These are phyloP conservation scores for Hypomyces perniciosus DNA, from an alignment of 2,329 filamentous ascomycete species.

Conservation along the genomic window DNA sequence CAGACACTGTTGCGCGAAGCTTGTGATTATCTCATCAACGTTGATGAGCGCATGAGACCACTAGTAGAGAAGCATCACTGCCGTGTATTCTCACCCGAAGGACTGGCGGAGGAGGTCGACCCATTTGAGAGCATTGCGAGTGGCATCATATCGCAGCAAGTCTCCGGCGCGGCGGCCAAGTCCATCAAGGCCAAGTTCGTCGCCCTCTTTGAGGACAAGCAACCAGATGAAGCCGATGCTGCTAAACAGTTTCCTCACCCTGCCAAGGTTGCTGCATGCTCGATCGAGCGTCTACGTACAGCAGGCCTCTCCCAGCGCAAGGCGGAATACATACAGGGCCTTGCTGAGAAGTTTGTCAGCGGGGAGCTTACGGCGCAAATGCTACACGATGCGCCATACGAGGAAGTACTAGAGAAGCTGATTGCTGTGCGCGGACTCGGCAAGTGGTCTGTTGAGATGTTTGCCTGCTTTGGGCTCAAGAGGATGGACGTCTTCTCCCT, in stretches of 20 bases:
- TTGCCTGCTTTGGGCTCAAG: constrained; percentile 92
- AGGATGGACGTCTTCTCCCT: constrained; percentile 88
- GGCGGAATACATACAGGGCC: constrained; percentile 85
- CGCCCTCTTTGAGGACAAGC: constrained; percentile 53
- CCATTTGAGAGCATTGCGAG: constrained; percentile 79
- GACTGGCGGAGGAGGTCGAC: constrained; percentile 78
- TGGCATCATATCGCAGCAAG: constrained; percentile 93
- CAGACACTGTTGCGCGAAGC: constrained; percentile 70
- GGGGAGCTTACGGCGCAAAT: constrained; percentile 72
- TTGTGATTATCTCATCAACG: constrained; percentile 63
- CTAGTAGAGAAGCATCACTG: constrained; percentile 73
- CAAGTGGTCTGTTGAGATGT: constrained; percentile 95
- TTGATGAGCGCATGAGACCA: constrained; percentile 65
- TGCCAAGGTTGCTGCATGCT: constrained; percentile 57
- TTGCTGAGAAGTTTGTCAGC: constrained; percentile 71
- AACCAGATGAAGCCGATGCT: constrained; percentile 15
- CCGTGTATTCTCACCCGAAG: constrained; percentile 71
- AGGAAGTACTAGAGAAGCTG: constrained; percentile 75
- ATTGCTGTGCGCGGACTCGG: constrained; percentile 84
- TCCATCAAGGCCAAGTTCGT: constrained; percentile 86
- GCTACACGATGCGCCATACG: constrained; percentile 73
- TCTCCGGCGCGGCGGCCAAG: constrained; percentile 84
- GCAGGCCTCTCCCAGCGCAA: constrained; percentile 91
- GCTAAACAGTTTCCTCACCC: constrained; percentile 64
- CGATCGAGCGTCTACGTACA: constrained; percentile 65